Base-by-base conservation (phyloP, 768 basidiomycete species). In the Lactarius evosmus region DNA sequence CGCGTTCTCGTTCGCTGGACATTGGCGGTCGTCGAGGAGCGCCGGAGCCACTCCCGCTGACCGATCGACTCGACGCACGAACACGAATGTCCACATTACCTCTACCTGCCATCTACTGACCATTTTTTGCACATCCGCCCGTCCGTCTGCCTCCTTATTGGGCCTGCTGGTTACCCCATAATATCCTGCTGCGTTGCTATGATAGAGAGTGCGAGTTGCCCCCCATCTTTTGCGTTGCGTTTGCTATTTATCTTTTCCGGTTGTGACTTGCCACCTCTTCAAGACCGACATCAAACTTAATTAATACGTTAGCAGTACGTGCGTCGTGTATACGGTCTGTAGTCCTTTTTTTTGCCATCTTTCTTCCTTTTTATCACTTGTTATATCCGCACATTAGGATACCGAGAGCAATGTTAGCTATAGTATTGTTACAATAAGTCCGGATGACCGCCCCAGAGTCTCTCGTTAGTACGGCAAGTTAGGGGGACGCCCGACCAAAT, bases 1-100 rank as follows among this genome's bases (percentile, higher is more conserved):
- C 69, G 69, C 25, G 80, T 83, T 0, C 74, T 93, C 14, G 53
- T 82, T 41, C 75, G 78, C 38, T 95, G 94, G 93, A 78, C 86
- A 60, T 77, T 79, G 27, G 84, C 80, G 33, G 86, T 87, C 6
- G 82, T 91, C 3, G 82, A 84, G 40, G 93, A 96, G 76, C 75
- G 75, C 72, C 52, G 80, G 74, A 60, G 71, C 69, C 65, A 74
- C 4, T 40, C 63, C 19, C 36, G 52, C 17, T 60, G 34, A 58
- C 51, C 12, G 38, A 36, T 32, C 33, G 3, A 7, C 27, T 3
- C 30, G 4, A 11, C n/a, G 14, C 2, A n/a, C 25, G 12, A 29
- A 25, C 2, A n/a, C 25, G 12, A 29, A 25, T 27, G 22, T 27
- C 9, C 27, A 41, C 56, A 44, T 9, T 33, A 9, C 3, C 6